Evolutionary conservation across 768 basidiomycete genomes (phyloP), one percentile per base, ranked within the genome.

Genomic region (Rhodotorula babjevae): DNA sequence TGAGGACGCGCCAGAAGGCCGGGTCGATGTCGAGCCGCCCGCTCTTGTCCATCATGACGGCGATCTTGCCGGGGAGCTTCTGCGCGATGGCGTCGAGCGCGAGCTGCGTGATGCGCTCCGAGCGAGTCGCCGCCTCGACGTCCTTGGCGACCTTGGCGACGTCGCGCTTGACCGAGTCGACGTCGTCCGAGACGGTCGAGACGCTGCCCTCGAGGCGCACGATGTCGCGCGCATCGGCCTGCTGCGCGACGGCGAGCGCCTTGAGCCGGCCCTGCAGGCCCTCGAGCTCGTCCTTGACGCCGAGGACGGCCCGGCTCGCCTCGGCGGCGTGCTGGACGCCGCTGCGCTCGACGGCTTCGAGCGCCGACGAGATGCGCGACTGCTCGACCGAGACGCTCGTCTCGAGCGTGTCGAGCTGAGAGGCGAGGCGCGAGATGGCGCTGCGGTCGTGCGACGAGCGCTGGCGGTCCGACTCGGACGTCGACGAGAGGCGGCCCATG

Each of bases 1-100:
- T 80, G 71, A 84, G 78, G 63, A 82, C 79, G 27, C 74, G 77
- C 82, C 82, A 84, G 79, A 84, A 83, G 29, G 71, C 68, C 14
- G 83, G 83, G 56, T 83, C 82, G 65, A 83, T 78, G 29, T 78
- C 79, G 46, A 81, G 69, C 15, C 78, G 65, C 27, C 78, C 79
- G 25, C 72, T 79, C 58, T 76, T 69, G 65, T 80, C 76, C 44
- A 78, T 58, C 44, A 67, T 59, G 33, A 83, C 79, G 2, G 82
- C 83, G 57, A 84, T 71, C n/a, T 72, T 67, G n/a, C 78, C 65
- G 18, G 83, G 83, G 55, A 84, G 70, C 46, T 81, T 78, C 65
- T 77, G 68, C 61, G 82, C 82, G 63, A 84, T 77, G 3, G 80
- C 78, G 14, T 76, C 69, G 25, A 78, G 74, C 47, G 77, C 79